Percentiles rank a stretch among this genome's conserved stretches.
Evolutionary conservation across 225 moss, liverwort and hornwort species (phyloP).

Genomic region (Pseudoscleropodium purum): DNA sequence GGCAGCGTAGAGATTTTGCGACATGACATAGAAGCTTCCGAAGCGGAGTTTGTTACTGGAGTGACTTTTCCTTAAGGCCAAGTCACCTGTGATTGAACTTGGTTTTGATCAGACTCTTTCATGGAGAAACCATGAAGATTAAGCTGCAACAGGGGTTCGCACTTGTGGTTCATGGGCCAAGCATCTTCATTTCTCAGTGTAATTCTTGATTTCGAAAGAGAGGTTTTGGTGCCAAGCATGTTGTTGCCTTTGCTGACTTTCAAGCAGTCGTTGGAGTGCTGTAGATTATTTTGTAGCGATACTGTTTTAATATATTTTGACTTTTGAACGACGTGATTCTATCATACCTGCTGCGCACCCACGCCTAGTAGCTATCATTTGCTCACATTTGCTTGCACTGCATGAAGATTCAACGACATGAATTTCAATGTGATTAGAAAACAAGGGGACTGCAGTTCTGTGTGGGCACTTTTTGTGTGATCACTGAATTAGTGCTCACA

Average conservation of each 20-base stretch:
- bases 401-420: background rate
- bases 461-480: background rate
- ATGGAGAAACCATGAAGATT: constrained; percentile 1
- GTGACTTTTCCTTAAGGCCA: background rate
- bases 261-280: background rate
- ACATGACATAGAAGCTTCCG: background rate
- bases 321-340: background rate
- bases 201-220: background rate
- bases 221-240: background rate
- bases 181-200: background rate
- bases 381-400: background rate
- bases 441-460: too few relatives aligned
- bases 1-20: constrained; percentile 18
- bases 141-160: background rate
- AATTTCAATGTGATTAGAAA: background rate
- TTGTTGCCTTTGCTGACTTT: background rate
- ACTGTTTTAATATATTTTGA: background rate
- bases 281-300: constrained; percentile 12
- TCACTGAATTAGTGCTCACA: background rate
- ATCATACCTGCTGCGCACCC: background rate
- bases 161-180: background rate
- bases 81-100: background rate
- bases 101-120: constrained; percentile 1
- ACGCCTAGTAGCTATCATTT: background rate
- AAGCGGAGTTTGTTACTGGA: background rate